Evolutionary conservation across 148 eudicot species (phyloP).

Genomic region (Hydrangea macrophylla): DNA sequence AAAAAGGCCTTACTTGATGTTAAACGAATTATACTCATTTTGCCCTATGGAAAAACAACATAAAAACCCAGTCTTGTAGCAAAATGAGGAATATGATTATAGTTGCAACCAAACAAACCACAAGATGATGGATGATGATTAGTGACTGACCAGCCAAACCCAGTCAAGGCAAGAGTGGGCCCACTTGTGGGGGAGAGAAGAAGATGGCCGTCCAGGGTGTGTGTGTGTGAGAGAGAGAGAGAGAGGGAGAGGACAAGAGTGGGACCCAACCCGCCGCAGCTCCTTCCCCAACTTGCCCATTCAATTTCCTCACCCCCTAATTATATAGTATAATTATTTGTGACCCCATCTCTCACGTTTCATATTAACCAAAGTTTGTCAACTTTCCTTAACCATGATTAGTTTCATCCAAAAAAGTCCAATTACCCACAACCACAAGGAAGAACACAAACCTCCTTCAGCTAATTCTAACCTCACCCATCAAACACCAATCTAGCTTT

Average conservation of each 20-base stretch:
- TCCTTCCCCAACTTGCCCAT: constrained; percentile 36
- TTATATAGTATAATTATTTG: constrained; percentile 3
- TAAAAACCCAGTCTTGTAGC: too few species aligned
- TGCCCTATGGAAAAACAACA: too few species aligned
- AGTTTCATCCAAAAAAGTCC: neutral
- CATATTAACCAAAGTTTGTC: constrained; percentile 29
- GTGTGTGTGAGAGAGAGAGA: constrained; percentile 9
- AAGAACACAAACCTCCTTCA: too few species aligned
- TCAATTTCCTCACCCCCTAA: neutral
- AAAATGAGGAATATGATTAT: constrained; percentile 10
- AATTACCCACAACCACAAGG: neutral
- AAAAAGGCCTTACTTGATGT: too few species aligned
- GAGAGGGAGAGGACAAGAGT: constrained; percentile 18
- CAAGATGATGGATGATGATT: neutral
- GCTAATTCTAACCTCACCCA: constrained; percentile 8
- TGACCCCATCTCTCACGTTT: constrained; percentile 35
- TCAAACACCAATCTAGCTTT: constrained; percentile 5
- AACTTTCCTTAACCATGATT: constrained; percentile 35
- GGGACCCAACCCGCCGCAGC: constrained; percentile 43
- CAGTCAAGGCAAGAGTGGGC: constrained; percentile 16
- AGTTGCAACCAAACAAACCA: constrained; percentile 12
- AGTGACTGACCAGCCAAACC: neutral
- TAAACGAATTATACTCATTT: too few species aligned
- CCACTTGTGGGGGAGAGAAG: constrained; percentile 8
- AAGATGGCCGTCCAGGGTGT: constrained; percentile 28